Conservation (phyloP, 306 rosid species). For the Quercus berberidifolia region DNA sequence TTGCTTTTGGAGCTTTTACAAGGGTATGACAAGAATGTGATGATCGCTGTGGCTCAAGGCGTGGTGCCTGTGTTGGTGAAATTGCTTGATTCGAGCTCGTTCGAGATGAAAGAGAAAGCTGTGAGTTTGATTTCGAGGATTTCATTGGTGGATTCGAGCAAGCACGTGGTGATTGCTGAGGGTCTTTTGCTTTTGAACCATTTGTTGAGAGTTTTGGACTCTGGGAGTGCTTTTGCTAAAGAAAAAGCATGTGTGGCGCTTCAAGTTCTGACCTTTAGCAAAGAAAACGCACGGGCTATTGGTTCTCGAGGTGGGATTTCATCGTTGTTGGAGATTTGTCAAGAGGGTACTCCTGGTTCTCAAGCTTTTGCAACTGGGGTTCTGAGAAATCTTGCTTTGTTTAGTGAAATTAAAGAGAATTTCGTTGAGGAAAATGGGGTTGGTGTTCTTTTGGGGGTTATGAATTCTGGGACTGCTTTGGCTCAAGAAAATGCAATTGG, state of each 20-base stretch:
- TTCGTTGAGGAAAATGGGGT: conserved; percentile 69
- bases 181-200: conserved; percentile 73
- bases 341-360: conserved; percentile 81
- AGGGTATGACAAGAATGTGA: conserved; percentile 84
- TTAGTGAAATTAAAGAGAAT: conserved; percentile 58
- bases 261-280: conserved; percentile 54
- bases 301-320: conserved; percentile 89
- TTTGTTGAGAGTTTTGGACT: conserved; percentile 66
- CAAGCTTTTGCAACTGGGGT: conserved; percentile 84
- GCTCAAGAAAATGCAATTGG: conserved; percentile 81
- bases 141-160: conserved; percentile 67
- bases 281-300: conserved; percentile 77
- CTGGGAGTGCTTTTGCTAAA: conserved; percentile 71
- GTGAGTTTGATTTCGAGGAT: conserved; percentile 75
- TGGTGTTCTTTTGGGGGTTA: conserved; percentile 56
- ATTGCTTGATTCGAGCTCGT: conserved; percentile 54
- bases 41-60: conserved; percentile 90
- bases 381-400: conserved; percentile 60
- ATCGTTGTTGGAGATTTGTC: conserved; percentile 84
- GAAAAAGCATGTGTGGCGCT: conserved; percentile 79
- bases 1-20: conserved; percentile 45
- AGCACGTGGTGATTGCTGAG: conserved; percentile 59
- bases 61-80: conserved; percentile 76
- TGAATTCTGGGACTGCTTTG: conserved; percentile 62
- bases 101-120: conserved; percentile 60